phyloP scores from a whole-genome alignment of 495 filamentous ascomycete species.

The Penicillium nucicola region DNA sequence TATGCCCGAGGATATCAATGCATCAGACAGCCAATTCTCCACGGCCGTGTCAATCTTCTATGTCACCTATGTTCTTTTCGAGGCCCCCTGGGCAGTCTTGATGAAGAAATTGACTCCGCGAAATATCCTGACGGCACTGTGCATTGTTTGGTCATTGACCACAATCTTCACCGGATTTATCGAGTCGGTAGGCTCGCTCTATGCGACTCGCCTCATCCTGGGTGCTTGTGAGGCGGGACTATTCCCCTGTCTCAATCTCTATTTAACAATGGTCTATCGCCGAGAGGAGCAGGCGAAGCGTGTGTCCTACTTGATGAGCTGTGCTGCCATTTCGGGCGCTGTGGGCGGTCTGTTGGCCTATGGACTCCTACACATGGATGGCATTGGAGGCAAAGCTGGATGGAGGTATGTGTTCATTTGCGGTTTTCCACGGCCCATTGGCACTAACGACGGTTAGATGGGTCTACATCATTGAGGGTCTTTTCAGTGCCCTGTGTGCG shows the following conservation, averaged over 20 bases:
- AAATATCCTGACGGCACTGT: slow-evolving; percentile 35
- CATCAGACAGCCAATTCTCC: slow-evolving; percentile 40
- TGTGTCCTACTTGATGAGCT: slow-evolving; percentile 40
- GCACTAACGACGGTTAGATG: slow-evolving; percentile 24
- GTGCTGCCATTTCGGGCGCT: slow-evolving; percentile 42
- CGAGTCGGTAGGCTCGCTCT: slow-evolving; percentile 43
- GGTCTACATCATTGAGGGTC: slow-evolving; percentile 55
- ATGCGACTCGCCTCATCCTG: slow-evolving; percentile 59
- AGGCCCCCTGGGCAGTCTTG: slow-evolving; percentile 40
- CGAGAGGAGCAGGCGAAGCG: slow-evolving; percentile 45
- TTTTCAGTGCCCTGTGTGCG: slow-evolving; percentile 47
- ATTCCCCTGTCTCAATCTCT: slow-evolving; percentile 61
- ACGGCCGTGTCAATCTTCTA: slow-evolving; percentile 52
- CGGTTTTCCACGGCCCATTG: too few species aligned
- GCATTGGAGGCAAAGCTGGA: slow-evolving; percentile 36
- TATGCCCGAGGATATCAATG: slow-evolving; percentile 43
- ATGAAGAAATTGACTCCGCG: slow-evolving; percentile 48
- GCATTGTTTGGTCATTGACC: slow-evolving; percentile 50
- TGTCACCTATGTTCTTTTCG: slow-evolving; percentile 47
- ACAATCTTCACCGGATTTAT: slow-evolving; percentile 54
- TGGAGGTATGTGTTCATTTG: slow-evolving; percentile 32
- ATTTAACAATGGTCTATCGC: slow-evolving; percentile 50
- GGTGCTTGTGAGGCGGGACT: slow-evolving; percentile 65
- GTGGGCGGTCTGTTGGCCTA: slow-evolving; percentile 46
- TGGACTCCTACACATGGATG: slow-evolving; percentile 44